Percentiles rank a stretch among this genome's conserved stretches.
Conservation (phyloP, 148 eudicot genomes). For the Euryodendron excelsum region DNA sequence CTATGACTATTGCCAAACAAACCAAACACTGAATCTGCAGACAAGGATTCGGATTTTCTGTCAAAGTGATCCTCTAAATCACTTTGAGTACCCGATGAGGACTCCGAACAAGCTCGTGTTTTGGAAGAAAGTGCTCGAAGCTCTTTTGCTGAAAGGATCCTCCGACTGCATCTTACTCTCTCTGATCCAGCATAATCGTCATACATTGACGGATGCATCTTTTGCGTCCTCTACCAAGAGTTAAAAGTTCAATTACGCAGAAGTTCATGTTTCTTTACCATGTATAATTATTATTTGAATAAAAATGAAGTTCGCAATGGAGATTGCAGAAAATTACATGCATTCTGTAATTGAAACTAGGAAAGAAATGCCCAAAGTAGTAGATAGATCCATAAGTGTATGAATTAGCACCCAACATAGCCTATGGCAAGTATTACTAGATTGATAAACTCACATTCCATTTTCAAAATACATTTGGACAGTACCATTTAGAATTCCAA, state of each 20-base stretch:
- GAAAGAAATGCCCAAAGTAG: background rate
- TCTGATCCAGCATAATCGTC: constrained; percentile 49
- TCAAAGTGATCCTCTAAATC: constrained; percentile 19
- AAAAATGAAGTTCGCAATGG: background rate
- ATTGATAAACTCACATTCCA: background rate
- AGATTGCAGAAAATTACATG: background rate
- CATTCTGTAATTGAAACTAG: background rate
- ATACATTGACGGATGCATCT: constrained; percentile 77
- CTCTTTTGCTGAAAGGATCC: constrained; percentile 39
- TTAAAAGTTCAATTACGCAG: background rate
- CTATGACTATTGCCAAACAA: constrained; percentile 28
- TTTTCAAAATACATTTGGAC: background rate
- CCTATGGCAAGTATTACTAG: background rate
- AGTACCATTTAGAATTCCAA: background rate
- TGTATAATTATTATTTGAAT: background rate
- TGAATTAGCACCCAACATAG: background rate
- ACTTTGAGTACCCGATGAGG: constrained; percentile 29
- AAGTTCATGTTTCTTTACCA: constrained; percentile 5
- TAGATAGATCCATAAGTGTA: background rate
- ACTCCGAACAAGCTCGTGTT: constrained; percentile 15
- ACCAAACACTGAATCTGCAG: constrained; percentile 16
- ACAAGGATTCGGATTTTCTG: constrained; percentile 14
- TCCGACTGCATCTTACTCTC: constrained; percentile 51
- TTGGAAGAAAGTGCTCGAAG: constrained; percentile 13
- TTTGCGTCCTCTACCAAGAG: constrained; percentile 58